These are phyloP conservation scores for Hyaloscypha bicolor DNA, from an alignment of 495 filamentous ascomycete genomes.

Conservation along the genomic window DNA sequence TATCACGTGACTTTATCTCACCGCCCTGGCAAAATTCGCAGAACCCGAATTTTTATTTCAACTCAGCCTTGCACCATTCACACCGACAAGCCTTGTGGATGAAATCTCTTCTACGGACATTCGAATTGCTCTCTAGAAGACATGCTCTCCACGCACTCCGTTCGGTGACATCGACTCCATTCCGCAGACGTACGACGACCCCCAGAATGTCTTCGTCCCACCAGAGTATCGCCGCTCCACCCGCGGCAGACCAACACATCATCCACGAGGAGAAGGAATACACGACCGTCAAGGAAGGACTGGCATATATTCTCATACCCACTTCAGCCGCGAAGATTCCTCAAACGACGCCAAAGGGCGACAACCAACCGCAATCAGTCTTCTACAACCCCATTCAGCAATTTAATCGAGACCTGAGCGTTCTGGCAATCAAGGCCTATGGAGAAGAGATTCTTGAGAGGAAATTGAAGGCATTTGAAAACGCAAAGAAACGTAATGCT, in stretches of 20 bases:
- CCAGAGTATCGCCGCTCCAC: conserved; percentile 22
- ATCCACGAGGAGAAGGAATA: conserved; percentile 55
- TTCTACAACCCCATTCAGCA: conserved; percentile 99
- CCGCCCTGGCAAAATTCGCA: neutral
- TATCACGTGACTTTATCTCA: neutral
- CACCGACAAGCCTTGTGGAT: neutral
- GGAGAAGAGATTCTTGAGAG: conserved; percentile 66
- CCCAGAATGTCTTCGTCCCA: conserved; percentile 14
- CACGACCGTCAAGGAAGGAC: conserved; percentile 67
- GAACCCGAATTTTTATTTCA: neutral
- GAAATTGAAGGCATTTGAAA: conserved; percentile 36
- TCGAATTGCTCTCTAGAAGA: neutral
- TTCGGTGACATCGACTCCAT: neutral
- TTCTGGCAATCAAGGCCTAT: conserved; percentile 85
- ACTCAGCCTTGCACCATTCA: neutral
- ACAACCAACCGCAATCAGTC: conserved; percentile 68
- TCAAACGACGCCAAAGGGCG: conserved; percentile 46
- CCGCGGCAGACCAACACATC: conserved; percentile 32
- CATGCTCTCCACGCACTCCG: neutral
- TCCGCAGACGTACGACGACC: neutral
- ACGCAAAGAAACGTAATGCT: conserved; percentile 42
- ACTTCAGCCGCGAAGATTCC: conserved; percentile 48
- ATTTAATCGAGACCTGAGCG: conserved; percentile 94
- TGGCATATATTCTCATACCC: conserved; percentile 66
- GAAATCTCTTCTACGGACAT: neutral